These are phyloP conservation scores for Pseudotulostoma volvatum DNA, from an alignment of 495 filamentous ascomycete genomes.

Conservation along the genomic window DNA sequence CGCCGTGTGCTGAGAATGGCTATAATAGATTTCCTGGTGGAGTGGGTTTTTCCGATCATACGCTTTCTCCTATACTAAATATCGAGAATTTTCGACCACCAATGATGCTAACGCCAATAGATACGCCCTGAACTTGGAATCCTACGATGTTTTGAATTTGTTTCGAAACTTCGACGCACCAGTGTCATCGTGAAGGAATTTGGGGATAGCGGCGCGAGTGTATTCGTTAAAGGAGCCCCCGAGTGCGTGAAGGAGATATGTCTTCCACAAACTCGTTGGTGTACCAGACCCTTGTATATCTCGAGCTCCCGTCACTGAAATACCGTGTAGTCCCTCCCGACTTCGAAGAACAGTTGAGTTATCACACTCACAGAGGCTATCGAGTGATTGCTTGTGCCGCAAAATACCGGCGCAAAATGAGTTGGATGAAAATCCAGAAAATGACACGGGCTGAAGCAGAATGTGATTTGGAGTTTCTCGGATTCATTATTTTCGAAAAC, in stretches of 20 bases:
- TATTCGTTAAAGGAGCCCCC: constrained; percentile 94
- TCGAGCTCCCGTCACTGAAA: constrained; percentile 1
- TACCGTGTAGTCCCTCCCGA: constrained; percentile 54
- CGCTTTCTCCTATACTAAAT: too few relatives aligned
- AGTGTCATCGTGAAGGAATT: constrained; percentile 86
- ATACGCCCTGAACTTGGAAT: constrained; percentile 62
- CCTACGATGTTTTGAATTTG: constrained; percentile 82
- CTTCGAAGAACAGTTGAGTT: constrained; percentile 70
- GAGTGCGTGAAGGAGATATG: constrained; percentile 95
- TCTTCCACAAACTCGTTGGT: constrained; percentile 56
- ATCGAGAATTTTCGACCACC: too few relatives aligned
- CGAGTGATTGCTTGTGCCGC: constrained; percentile 95
- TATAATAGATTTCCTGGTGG: too few relatives aligned
- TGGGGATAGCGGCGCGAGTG: constrained; percentile 56
- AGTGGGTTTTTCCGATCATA: too few relatives aligned
- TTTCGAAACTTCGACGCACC: constrained; percentile 84
- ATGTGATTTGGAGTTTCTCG: constrained; percentile 64
- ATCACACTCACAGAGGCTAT: constrained; percentile 91
- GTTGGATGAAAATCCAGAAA: constrained; percentile 87
- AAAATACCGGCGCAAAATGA: constrained; percentile 69
- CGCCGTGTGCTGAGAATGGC: too few relatives aligned
- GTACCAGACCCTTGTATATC: not conserved
- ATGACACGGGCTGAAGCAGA: constrained; percentile 79
- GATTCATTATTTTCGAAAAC: constrained; percentile 98
- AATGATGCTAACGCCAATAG: too few relatives aligned